Percentiles rank a stretch among this genome's conserved stretches.
phyloP scores from a whole-genome alignment of 805 yeast species.

The Schwanniomyces pseudopolymorphus region DNA sequence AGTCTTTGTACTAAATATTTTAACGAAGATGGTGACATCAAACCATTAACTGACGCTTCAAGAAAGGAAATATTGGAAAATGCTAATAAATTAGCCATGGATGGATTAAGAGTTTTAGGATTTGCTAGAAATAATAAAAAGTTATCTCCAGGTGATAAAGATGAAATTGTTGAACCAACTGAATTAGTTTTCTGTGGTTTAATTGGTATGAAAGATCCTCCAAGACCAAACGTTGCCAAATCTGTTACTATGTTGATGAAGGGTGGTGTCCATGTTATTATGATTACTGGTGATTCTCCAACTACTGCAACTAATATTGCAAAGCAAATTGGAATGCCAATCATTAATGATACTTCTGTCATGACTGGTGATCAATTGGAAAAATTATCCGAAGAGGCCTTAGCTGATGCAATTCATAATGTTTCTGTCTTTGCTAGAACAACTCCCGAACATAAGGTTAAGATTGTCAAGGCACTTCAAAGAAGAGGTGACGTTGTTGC shows the following conservation, averaged over 20 bases:
- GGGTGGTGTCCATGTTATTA: slow-evolving; percentile 96
- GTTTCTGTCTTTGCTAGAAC: slow-evolving; percentile 94
- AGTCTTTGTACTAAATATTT: slow-evolving; percentile 58
- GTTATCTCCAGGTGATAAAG: slow-evolving; percentile 25
- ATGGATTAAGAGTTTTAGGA: slow-evolving; percentile 84
- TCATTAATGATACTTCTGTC: slow-evolving; percentile 63
- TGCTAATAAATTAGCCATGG: slow-evolving; percentile 67
- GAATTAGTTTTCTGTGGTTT: slow-evolving; percentile 80
- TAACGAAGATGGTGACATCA: slow-evolving; percentile 57
- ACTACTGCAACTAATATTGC: slow-evolving; percentile 86
- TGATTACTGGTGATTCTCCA: slow-evolving; percentile 96
- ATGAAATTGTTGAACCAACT: slow-evolving; percentile 44
- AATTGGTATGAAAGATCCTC: slow-evolving; percentile 97
- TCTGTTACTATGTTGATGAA: slow-evolving; percentile 75
- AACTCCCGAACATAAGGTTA: slow-evolving; percentile 89
- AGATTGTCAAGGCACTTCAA: slow-evolving; percentile 86
- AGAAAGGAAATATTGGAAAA: slow-evolving; percentile 49
- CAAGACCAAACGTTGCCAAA: slow-evolving; percentile 78
- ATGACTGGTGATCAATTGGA: slow-evolving; percentile 86
- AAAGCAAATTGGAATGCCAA: slow-evolving; percentile 84
- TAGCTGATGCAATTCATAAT: slow-evolving; percentile 72
- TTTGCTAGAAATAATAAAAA: slow-evolving; percentile 57
- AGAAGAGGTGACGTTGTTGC: slow-evolving; percentile 93
- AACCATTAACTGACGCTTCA: slow-evolving; percentile 55
- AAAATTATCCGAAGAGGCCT: slow-evolving; percentile 64